phyloP scores from a whole-genome alignment of 139 green algal species.

The Nannochloris sp. region DNA sequence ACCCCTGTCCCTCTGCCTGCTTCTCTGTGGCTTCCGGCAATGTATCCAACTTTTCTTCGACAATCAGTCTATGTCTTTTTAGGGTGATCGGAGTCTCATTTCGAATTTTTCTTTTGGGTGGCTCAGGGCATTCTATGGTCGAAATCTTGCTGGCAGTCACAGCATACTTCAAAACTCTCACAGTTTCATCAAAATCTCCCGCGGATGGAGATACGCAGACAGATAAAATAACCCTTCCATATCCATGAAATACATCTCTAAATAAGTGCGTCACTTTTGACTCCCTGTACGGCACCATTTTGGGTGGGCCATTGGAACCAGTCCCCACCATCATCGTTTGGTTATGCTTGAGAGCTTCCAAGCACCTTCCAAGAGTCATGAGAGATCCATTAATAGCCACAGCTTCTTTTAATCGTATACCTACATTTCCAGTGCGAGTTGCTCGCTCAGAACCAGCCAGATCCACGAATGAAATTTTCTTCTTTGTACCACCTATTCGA shows the following conservation, averaged over 20 bases:
- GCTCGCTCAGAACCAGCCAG: conserved; percentile 65
- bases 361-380: conserved; percentile 65
- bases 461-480: conserved; percentile 60
- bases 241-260: conserved; percentile 57
- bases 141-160: conserved; percentile 38
- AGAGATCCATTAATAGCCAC: conserved; percentile 71
- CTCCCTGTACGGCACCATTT: conserved; percentile 54
- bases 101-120: conserved; percentile 29
- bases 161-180: conserved; percentile 49
- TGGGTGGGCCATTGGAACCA: conserved; percentile 5
- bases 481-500: neutral
- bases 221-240: conserved; percentile 55
- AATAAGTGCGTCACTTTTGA: conserved; percentile 40
- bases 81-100: conserved; percentile 12
- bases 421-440: conserved; percentile 53
- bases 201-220: conserved; percentile 50
- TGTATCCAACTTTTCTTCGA: neutral
- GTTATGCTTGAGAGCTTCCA: conserved; percentile 69
- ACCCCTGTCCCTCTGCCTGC: neutral
- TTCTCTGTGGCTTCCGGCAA: neutral
- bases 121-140: conserved; percentile 31
- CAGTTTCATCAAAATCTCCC: conserved; percentile 62
- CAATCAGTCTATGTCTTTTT: conserved; percentile 14
- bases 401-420: conserved; percentile 63
- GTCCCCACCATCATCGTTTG: conserved; percentile 25